phyloP scores from a whole-genome alignment of 2,329 filamentous ascomycete species.

The Aureobasidium sp. region DNA sequence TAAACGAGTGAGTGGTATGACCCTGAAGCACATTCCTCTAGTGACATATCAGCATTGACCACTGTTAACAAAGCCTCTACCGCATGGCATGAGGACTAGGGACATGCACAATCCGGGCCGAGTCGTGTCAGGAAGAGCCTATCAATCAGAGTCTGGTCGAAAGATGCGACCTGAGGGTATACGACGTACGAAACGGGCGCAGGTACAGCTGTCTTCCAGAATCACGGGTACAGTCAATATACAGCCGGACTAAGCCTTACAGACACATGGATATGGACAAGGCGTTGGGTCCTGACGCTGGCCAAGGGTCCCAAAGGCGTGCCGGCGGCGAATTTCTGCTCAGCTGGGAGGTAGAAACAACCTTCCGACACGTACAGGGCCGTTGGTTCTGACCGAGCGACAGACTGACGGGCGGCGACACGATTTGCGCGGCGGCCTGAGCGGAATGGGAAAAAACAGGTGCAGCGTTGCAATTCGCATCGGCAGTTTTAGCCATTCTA shows the following conservation, averaged over 20 bases:
- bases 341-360: background rate
- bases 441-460: background rate
- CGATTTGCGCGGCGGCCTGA: constrained; percentile 6
- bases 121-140: background rate
- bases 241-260: background rate
- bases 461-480: constrained; percentile 9
- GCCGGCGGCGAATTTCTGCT: background rate
- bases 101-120: background rate
- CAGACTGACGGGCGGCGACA: background rate
- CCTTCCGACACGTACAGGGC: background rate
- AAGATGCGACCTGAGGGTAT: background rate
- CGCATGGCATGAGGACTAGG: background rate
- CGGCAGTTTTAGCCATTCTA: constrained; percentile 5
- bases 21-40: background rate
- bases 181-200: background rate
- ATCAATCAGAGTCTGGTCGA: background rate
- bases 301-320: background rate
- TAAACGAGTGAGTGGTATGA: background rate
- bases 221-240: background rate
- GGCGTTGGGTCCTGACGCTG: background rate
- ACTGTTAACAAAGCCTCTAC: background rate
- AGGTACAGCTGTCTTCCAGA: constrained; percentile 1
- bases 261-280: background rate
- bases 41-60: background rate
- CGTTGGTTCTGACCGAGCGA: background rate